phyloP scores from a whole-genome alignment of 345 rosid genomes.

The Durio zibethinus region DNA sequence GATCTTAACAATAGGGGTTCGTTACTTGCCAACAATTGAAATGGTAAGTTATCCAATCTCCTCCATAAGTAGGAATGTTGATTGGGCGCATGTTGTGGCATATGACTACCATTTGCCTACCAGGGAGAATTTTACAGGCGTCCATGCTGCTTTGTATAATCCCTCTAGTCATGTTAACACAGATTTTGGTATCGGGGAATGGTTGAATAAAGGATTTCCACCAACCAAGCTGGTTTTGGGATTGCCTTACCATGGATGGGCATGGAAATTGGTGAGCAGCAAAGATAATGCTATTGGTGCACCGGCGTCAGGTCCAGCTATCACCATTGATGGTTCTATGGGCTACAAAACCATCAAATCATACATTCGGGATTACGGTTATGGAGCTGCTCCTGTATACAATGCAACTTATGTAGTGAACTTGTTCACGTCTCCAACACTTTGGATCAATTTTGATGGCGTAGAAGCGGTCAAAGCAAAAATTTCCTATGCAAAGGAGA shows the following conservation, averaged over 20 bases:
- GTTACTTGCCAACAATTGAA: not conserved
- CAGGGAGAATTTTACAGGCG: not conserved
- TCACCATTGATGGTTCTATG: conserved; percentile 3
- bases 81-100: conserved; percentile 20
- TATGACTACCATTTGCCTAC: conserved; percentile 2
- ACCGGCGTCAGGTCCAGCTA: conserved; percentile 15
- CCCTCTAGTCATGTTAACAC: not conserved
- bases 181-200: conserved; percentile 20
- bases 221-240: conserved; percentile 23
- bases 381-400: conserved; percentile 24
- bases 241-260: conserved; percentile 26
- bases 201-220: conserved; percentile 17
- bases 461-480: conserved; percentile 31
- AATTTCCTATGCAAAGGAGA: conserved; percentile 34
- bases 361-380: conserved; percentile 20
- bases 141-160: conserved; percentile 25
- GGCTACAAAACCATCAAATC: conserved; percentile 29
- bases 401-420: conserved; percentile 35
- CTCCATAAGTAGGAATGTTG: conserved; percentile 15
- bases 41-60: conserved; percentile 15
- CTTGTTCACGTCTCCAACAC: conserved; percentile 9
- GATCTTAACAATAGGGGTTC: conserved; percentile 19
- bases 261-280: conserved; percentile 17
- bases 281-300: conserved; percentile 15
- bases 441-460: conserved; percentile 47